phyloP scores from a whole-genome alignment of 1,284 basidiomycete genomes.

The Ustilago tritici region DNA sequence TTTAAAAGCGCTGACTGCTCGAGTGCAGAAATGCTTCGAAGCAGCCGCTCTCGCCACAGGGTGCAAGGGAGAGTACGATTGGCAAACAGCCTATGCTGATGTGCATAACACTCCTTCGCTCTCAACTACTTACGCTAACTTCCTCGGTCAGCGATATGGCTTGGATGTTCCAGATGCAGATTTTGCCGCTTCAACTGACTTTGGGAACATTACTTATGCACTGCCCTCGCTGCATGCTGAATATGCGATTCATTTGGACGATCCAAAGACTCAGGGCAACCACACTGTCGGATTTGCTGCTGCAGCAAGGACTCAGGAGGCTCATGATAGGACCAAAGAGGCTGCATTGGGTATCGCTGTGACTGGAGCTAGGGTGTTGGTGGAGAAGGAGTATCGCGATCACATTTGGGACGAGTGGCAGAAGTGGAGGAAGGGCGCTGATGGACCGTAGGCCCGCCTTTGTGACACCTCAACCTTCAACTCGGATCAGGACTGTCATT shows the following conservation, averaged over 20 bases:
- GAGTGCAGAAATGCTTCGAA: conserved; percentile 78
- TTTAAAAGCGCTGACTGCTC: conserved; percentile 73
- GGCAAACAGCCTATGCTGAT: conserved; percentile 66
- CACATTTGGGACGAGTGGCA: conserved; percentile 55
- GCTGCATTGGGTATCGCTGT: conserved; percentile 69
- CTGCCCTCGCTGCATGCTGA: conserved; percentile 68
- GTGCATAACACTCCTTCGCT: conserved; percentile 59
- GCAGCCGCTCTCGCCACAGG: conserved; percentile 80
- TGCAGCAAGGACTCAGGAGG: conserved; percentile 58
- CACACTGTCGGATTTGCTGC: conserved; percentile 66
- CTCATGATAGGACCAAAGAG: conserved; percentile 66
- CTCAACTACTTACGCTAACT: conserved; percentile 52
- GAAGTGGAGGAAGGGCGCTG: conserved; percentile 41
- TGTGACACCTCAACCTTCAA: background rate
- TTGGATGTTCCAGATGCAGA: conserved; percentile 39
- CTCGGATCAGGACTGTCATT: background rate
- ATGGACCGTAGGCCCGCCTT: conserved; percentile 26
- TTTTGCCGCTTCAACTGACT: conserved; percentile 66
- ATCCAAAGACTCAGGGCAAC: conserved; percentile 62
- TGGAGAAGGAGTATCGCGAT: conserved; percentile 66
- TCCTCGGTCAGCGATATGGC: conserved; percentile 66
- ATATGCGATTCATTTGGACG: conserved; percentile 66
- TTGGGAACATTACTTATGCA: conserved; percentile 69
- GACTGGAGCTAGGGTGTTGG: conserved; percentile 66
- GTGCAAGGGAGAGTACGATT: conserved; percentile 74